Evolutionary conservation across 2,329 filamentous ascomycete genomes (phyloP).

Genomic region (Colletotrichum sp.): DNA sequence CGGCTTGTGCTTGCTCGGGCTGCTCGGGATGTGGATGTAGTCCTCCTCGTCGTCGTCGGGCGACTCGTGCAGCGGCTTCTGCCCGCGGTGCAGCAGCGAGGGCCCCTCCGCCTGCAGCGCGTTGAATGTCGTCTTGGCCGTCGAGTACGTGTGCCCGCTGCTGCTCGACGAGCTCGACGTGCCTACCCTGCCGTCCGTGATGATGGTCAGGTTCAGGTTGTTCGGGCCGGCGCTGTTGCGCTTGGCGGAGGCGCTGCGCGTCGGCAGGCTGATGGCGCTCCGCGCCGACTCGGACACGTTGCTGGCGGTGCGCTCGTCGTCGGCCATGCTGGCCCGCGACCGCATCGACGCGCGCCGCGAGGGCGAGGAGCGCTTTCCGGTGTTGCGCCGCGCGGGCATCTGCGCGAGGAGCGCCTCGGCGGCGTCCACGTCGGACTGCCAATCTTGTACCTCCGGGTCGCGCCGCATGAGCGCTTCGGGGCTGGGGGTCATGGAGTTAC

Average conservation of each 20-base stretch:
- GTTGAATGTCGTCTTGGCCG: constrained; percentile 58
- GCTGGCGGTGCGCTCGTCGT: constrained; percentile 60
- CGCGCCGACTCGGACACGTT: constrained; percentile 61
- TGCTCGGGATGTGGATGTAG: constrained; percentile 45
- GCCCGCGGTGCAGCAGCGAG: constrained; percentile 43
- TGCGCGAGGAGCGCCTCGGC: constrained; percentile 57
- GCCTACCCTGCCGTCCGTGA: constrained; percentile 7
- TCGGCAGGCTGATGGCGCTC: constrained; percentile 44
- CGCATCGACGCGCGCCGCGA: constrained; percentile 41
- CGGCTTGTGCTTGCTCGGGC: constrained; percentile 62
- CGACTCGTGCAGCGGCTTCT: background rate
- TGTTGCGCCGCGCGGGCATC: constrained; percentile 38
- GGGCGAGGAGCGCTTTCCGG: constrained; percentile 40
- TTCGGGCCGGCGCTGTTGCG: background rate
- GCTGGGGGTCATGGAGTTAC: constrained; percentile 42
- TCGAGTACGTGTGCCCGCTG: constrained; percentile 51
- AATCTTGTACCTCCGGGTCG: constrained; percentile 62
- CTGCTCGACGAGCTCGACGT: constrained; percentile 43
- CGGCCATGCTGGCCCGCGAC: constrained; percentile 35
- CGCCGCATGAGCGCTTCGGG: constrained; percentile 39
- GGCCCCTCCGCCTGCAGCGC: constrained; percentile 60
- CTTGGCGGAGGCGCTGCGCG: constrained; percentile 33
- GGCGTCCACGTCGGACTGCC: constrained; percentile 62
- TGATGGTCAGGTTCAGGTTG: constrained; percentile 22
- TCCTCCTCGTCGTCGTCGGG: constrained; percentile 41